These are phyloP conservation scores for Trametes punicea DNA, from an alignment of 768 basidiomycete genomes.

Conservation along the genomic window DNA sequence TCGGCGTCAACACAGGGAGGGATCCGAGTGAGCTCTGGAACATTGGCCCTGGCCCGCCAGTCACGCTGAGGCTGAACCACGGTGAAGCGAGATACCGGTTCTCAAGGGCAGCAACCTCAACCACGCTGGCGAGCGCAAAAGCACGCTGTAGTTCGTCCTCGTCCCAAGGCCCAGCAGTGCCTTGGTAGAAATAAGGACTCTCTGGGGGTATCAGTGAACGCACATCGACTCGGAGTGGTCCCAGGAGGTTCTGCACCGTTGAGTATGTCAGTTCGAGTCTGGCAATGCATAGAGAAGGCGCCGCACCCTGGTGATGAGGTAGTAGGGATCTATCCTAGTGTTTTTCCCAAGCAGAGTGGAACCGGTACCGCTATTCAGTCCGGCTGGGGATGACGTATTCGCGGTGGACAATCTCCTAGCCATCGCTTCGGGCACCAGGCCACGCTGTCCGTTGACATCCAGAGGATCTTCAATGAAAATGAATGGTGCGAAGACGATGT, in stretches of 20 bases:
- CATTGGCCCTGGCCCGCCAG: constrained; percentile 32
- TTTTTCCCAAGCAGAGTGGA: constrained; percentile 49
- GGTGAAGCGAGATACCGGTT: constrained; percentile 36
- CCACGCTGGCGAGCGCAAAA: constrained; percentile 56
- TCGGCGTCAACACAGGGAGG: constrained; percentile 17
- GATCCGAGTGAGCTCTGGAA: constrained; percentile 29
- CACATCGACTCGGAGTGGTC: constrained; percentile 66
- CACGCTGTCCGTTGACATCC: constrained; percentile 60
- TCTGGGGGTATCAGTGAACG: constrained; percentile 51
- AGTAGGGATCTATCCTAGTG: constrained; percentile 86
- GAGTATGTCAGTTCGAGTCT: not conserved
- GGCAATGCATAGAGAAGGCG: not conserved
- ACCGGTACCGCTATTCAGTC: constrained; percentile 27
- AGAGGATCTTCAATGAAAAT: constrained; percentile 92
- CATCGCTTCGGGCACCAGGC: constrained; percentile 42
- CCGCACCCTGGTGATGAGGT: constrained; percentile 77
- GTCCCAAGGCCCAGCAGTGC: constrained; percentile 63
- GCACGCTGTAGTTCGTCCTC: constrained; percentile 60
- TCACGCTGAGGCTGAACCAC: constrained; percentile 41
- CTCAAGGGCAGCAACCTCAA: constrained; percentile 52
- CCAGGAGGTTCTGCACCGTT: constrained; percentile 53
- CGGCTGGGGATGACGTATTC: constrained; percentile 29
- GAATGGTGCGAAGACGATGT: constrained; percentile 94
- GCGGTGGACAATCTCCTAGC: constrained; percentile 40
- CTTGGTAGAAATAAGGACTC: constrained; percentile 68